Evolutionary conservation across 345 rosid genomes (phyloP), one percentile per base, ranked within the genome.

Genomic region (Raphanus raphanistrum): DNA sequence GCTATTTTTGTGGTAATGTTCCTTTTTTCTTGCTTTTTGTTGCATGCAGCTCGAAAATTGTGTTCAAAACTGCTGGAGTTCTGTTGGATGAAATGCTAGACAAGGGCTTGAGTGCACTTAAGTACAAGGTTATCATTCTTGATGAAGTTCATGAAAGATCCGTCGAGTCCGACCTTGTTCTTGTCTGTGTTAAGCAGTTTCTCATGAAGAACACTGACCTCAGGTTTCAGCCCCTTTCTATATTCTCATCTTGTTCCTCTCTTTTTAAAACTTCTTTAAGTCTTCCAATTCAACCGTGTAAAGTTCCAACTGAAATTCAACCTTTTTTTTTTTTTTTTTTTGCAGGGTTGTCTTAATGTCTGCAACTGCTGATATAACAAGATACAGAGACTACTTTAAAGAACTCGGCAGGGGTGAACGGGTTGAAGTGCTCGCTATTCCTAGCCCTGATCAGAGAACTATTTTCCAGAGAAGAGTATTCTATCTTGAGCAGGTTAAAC

Each of bases 141-240:
- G 98, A 94, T 83, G 98, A 94, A 86, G 98, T 94, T 74, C 98
- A 94, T 77, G 98, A 94, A 89, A 89, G 98, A 87, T 94, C 97
- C 6, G 86, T 92, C 29, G 98, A 94, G 86, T 94, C 98, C 4
- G 97, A 94, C 84, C 90, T 94, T 79, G 89, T 87, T 82, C 94
- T 94, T 79, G 91, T 92, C 73, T 92, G 96, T 66, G 78, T 94
- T 75, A 94, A 92, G 85, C 98, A 94, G 83, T 88, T 94, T 84
- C 87, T 94, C 72, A 63, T 84, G 84, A 92, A 78, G 85, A 94
- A 82, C 66, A 87, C 85, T 52, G 88, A 85, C 76, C 81, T 94
- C 84, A 92, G 97, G 98, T 94, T 65, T 32, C 55, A 27, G 1
- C 66, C 26, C 45, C 74, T 62, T 29, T 68, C 75, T 38, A 8